phyloP scores from a whole-genome alignment of 2,329 filamentous ascomycete species.

The Fusarium verticillioides region DNA sequence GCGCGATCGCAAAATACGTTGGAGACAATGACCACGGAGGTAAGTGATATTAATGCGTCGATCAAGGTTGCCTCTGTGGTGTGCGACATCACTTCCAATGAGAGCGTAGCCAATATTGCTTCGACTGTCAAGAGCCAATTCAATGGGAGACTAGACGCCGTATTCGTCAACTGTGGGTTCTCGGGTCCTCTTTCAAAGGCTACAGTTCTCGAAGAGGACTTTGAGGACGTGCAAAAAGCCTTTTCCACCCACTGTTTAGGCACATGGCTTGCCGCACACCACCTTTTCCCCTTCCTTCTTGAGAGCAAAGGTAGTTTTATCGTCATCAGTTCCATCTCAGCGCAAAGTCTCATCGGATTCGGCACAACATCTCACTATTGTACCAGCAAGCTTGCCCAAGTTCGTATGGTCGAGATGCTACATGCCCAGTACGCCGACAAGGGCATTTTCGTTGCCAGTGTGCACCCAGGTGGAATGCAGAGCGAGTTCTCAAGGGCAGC shows the following conservation, averaged over 20 bases:
- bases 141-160: neutral
- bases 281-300: neutral
- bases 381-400: constrained; percentile 7
- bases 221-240: neutral
- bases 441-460: neutral
- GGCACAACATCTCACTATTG: constrained; percentile 18
- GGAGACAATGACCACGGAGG: neutral
- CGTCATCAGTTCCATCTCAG: constrained; percentile 4
- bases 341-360: neutral
- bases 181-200: neutral
- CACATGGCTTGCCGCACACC: constrained; percentile 9
- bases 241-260: neutral
- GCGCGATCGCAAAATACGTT: neutral
- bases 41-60: neutral
- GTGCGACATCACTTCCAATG: neutral
- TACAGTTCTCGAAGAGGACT: constrained; percentile 3
- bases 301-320: neutral
- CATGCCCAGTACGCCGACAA: neutral
- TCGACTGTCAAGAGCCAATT: neutral
- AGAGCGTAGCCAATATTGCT: neutral
- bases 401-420: neutral
- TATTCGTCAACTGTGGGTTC: constrained; percentile 13
- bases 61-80: neutral
- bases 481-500: constrained; percentile 2
- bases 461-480: constrained; percentile 8